These are phyloP conservation scores for Carpinus viminea DNA, from an alignment of 306 rosid species.

Conservation along the genomic window DNA sequence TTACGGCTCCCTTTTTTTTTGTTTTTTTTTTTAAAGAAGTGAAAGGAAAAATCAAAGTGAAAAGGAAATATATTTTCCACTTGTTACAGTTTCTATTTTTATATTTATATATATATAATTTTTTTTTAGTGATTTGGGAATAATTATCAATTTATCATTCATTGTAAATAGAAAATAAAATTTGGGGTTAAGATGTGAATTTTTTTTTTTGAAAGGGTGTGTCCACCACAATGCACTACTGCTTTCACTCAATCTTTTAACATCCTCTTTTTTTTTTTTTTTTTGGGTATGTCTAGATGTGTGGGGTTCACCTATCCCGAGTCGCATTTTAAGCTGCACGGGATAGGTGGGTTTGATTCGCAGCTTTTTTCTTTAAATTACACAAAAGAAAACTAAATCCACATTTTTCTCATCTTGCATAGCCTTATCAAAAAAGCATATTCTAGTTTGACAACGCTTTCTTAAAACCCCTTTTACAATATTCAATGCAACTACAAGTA, in stretches of 20 bases:
- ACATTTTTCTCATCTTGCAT: no score
- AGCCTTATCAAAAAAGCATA: no score
- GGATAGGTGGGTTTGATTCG: no score
- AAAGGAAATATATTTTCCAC: background rate
- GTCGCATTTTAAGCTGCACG: no score
- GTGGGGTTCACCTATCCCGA: no score
- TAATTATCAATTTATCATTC: no score
- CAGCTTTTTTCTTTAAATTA: no score
- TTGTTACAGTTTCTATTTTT: background rate
- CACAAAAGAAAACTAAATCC: no score
- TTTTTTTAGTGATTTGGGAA: conserved; percentile 11
- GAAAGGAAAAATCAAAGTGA: background rate
- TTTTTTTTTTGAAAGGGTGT: background rate
- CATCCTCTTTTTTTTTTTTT: background rate
- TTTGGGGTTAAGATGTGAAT: background rate
- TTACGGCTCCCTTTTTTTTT: background rate
- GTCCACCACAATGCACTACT: conserved; percentile 1
- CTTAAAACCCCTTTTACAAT: no score
- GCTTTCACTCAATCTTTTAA: conserved; percentile 14
- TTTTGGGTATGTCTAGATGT: background rate
- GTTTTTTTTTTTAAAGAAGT: background rate
- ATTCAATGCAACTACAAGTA: no score
- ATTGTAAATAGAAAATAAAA: conserved; percentile 17
- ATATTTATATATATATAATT: background rate
- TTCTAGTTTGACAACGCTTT: no score